A percentile compares a stretch with the other conserved stretches of the same genome.
Conservation (phyloP, 2,329 filamentous ascomycete species). For the Fusarium bactridioides region DNA sequence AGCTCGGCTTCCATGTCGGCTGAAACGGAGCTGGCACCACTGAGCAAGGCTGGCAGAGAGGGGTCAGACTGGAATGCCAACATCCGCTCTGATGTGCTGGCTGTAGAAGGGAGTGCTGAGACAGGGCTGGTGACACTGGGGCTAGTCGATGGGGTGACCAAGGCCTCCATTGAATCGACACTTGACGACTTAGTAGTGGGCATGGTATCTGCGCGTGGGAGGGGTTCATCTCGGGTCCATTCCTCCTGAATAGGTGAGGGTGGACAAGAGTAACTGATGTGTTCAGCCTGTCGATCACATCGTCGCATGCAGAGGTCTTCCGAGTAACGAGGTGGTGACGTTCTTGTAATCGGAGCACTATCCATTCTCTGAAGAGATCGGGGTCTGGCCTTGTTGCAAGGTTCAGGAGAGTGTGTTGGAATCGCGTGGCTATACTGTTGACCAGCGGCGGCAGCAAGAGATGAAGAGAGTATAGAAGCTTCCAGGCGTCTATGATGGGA, state of each 20-base stretch:
- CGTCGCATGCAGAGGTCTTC: conserved; percentile 21
- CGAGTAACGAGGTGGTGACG: conserved; percentile 20
- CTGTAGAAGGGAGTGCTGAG: conserved; percentile 50
- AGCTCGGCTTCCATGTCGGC: conserved; percentile 70
- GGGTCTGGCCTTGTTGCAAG: conserved; percentile 53
- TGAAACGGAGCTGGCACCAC: conserved; percentile 70
- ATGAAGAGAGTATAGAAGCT: conserved; percentile 51
- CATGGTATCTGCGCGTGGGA: conserved; percentile 51
- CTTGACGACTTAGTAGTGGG: conserved; percentile 60
- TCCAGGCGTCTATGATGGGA: conserved; percentile 42
- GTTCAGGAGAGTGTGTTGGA: conserved; percentile 50
- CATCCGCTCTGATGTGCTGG: conserved; percentile 56
- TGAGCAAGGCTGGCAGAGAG: conserved; percentile 69
- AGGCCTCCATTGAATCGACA: conserved; percentile 58
- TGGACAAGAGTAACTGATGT: conserved; percentile 51
- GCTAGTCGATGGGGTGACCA: conserved; percentile 62
- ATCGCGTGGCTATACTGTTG: conserved; percentile 57
- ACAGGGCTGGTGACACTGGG: conserved; percentile 61
- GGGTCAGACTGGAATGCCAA: conserved; percentile 68
- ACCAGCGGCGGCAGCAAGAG: conserved; percentile 45
- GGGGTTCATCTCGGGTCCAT: conserved; percentile 41
- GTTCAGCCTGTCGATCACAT: conserved; percentile 11
- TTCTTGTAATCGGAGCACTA: conserved; percentile 32
- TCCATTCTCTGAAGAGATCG: conserved; percentile 56
- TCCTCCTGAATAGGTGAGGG: conserved; percentile 56